These are phyloP conservation scores for Mrakia blollopis DNA, from an alignment of 768 basidiomycete genomes.

Conservation along the genomic window DNA sequence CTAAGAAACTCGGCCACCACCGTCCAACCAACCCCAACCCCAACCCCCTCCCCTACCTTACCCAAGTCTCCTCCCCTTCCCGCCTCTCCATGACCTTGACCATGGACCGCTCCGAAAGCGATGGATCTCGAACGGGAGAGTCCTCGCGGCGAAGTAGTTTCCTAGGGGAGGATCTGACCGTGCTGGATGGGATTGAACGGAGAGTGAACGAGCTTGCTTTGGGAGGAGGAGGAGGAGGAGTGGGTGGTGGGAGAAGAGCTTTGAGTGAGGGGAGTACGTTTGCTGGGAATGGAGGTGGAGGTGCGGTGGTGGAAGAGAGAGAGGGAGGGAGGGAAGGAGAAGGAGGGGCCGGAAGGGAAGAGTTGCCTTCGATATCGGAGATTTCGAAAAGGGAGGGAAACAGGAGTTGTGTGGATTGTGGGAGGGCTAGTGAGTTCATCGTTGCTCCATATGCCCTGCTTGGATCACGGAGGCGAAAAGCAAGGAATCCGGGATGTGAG, in stretches of 20 bases:
- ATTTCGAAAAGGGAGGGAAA: conserved; percentile 10
- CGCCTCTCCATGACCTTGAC: background rate
- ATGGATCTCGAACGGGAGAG: background rate
- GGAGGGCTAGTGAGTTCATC: conserved; percentile 21
- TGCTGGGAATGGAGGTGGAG: background rate
- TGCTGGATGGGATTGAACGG: background rate
- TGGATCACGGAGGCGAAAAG: background rate
- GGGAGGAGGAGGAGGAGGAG: background rate
- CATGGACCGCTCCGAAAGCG: background rate
- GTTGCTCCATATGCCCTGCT: background rate
- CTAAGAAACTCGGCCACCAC: background rate
- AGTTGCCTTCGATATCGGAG: conserved; percentile 3
- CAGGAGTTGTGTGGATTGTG: conserved; percentile 17
- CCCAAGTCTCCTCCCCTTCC: background rate
- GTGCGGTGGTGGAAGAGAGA: background rate
- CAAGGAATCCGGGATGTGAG: too few relatives aligned
- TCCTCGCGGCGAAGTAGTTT: background rate
- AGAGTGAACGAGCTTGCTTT: conserved; percentile 2
- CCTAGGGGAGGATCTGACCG: background rate
- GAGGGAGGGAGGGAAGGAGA: too few relatives aligned
- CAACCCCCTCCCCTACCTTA: background rate
- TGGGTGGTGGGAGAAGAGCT: conserved; percentile 12
- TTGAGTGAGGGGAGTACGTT: conserved; percentile 15
- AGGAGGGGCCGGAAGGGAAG: too few relatives aligned
- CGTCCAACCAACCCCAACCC: background rate